phyloP scores from a whole-genome alignment of 768 basidiomycete genomes.

The Pisolithus albus region DNA sequence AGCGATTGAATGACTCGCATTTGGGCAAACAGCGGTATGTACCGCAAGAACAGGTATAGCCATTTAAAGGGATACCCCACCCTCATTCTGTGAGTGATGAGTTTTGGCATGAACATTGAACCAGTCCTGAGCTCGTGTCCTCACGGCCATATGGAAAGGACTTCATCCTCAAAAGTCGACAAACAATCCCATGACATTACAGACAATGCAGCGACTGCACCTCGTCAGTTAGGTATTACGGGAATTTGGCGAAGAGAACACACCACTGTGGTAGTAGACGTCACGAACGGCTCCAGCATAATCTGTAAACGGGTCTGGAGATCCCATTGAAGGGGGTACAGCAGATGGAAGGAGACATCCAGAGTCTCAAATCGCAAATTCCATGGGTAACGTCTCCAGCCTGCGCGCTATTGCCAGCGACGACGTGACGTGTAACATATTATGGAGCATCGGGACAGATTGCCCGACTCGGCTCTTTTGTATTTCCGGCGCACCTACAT shows the following conservation, averaged over 20 bases:
- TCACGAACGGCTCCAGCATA: neutral
- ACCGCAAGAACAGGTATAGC: constrained; percentile 25
- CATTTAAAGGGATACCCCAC: constrained; percentile 21
- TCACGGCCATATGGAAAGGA: constrained; percentile 13
- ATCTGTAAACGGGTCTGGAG: neutral
- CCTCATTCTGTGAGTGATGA: constrained; percentile 13
- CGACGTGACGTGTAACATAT: too few relatives aligned
- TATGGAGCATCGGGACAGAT: too few relatives aligned
- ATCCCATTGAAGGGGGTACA: neutral
- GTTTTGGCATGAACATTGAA: neutral
- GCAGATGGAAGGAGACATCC: neutral
- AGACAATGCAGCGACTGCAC: constrained; percentile 15
- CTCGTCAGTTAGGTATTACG: neutral
- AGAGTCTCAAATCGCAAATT: too few relatives aligned
- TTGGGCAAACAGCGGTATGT: constrained; percentile 14
- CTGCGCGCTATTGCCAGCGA: too few relatives aligned
- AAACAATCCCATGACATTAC: constrained; percentile 20
- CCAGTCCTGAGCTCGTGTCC: neutral
- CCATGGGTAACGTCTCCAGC: too few relatives aligned
- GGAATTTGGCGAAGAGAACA: neutral
- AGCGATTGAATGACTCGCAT: constrained; percentile 13
- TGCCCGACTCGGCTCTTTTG: too few relatives aligned
- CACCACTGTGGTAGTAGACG: neutral
- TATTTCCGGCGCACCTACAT: too few relatives aligned
- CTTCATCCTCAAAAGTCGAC: constrained; percentile 19